A percentile compares a stretch with the other conserved stretches of the same genome.
Conservation (phyloP, 306 rosid species). For the apple (Malus domestica) region ASM211411v1 NC_041798.1:32318001-32318500, state of each 20-base stretch:
- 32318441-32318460: neutral
- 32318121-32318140: neutral
- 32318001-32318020: neutral
- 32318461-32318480: neutral
- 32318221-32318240: neutral
- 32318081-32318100: no score
- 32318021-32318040: slow-evolving; percentile 18
- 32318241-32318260: no score
- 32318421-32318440: neutral
- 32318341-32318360: neutral
- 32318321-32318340: neutral
- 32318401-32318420: neutral
- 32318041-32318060: slow-evolving; percentile 23
- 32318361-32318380: neutral
- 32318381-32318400: neutral
- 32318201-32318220: neutral
- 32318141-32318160: neutral
- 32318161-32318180: neutral
- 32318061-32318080: slow-evolving; percentile 11
- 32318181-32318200: neutral
- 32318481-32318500: neutral
- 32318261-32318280: no score
- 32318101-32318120: neutral
- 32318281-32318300: no score
- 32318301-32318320: neutral